These are phyloP conservation scores for Ophiosphaerella narmari DNA, from an alignment of 2,329 filamentous ascomycete species.

Conservation along the genomic window DNA sequence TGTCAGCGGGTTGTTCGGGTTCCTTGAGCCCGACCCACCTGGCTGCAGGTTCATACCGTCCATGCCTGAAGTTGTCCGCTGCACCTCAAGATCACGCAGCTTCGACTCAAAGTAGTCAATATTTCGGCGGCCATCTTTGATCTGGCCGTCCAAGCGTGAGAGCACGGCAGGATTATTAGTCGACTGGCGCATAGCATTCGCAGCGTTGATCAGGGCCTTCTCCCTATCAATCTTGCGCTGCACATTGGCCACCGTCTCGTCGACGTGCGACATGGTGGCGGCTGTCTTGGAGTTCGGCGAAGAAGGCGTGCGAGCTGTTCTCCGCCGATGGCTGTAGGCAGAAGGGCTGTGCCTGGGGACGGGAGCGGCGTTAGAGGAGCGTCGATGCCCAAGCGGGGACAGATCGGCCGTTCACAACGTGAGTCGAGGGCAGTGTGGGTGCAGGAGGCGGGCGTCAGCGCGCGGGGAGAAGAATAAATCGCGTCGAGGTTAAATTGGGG, in stretches of 20 bases:
- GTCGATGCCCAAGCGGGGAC: slow-evolving; percentile 34
- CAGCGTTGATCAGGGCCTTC: slow-evolving; percentile 90
- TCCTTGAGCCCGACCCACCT: slow-evolving; percentile 47
- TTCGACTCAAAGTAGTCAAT: slow-evolving; percentile 95
- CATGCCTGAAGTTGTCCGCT: slow-evolving; percentile 71
- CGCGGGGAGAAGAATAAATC: slow-evolving; percentile 3
- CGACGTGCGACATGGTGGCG: slow-evolving; percentile 60
- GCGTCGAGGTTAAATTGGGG: slow-evolving; percentile 5
- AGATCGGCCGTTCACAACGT: slow-evolving; percentile 11
- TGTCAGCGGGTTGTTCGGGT: slow-evolving; percentile 44
- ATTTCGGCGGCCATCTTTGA: slow-evolving; percentile 90
- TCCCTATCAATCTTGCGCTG: slow-evolving; percentile 97
- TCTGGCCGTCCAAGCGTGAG: slow-evolving; percentile 88
- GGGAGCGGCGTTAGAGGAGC: slow-evolving; percentile 21
- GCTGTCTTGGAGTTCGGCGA: slow-evolving; percentile 19
- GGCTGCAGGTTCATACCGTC: slow-evolving; percentile 67
- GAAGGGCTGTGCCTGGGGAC: slow-evolving; percentile 31
- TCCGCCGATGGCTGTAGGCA: slow-evolving; percentile 32
- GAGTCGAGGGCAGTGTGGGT: slow-evolving; percentile 11
- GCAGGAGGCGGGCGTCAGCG: slow-evolving; percentile 8
- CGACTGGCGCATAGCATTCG: slow-evolving; percentile 92
- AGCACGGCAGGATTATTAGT: slow-evolving; percentile 92
- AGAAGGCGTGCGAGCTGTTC: slow-evolving; percentile 28
- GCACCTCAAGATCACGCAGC: slow-evolving; percentile 84
- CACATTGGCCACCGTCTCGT: slow-evolving; percentile 75